Evolutionary conservation across 148 eudicot species (phyloP).

Genomic region (Rhododendron simsii): DNA sequence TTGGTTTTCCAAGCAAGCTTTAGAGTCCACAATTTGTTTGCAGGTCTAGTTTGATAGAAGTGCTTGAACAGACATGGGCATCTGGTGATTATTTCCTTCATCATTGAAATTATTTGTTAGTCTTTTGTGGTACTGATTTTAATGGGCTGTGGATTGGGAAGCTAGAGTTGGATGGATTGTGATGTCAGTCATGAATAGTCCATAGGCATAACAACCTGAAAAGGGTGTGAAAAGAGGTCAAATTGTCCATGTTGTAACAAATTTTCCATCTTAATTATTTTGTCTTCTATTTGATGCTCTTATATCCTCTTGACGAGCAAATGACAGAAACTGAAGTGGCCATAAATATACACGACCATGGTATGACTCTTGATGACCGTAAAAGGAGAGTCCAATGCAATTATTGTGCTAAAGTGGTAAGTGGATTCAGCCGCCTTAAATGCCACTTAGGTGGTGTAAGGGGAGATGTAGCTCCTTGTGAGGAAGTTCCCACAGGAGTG

Average conservation of each 20-base stretch:
- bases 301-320: not conserved
- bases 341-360: constrained; percentile 33
- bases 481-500: constrained; percentile 28
- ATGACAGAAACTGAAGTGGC: constrained; percentile 10
- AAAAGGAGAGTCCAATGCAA: constrained; percentile 42
- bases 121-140: not conserved
- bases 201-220: not conserved
- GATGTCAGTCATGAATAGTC: not conserved
- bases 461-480: constrained; percentile 36
- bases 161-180: not conserved
- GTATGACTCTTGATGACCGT: constrained; percentile 32
- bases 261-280: not conserved
- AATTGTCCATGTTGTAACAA: not conserved
- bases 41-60: not conserved
- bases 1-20: not conserved
- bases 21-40: not conserved
- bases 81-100: not conserved
- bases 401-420: constrained; percentile 45
- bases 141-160: not conserved
- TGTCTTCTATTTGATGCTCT: not conserved
- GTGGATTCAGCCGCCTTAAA: constrained; percentile 44
- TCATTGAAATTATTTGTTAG: not conserved
- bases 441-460: constrained; percentile 43
- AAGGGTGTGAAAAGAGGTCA: not conserved
- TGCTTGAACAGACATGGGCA: not conserved